Base-by-base conservation (phyloP, 805 yeast genomes). In the Ogataea paradorogensis region DNA sequence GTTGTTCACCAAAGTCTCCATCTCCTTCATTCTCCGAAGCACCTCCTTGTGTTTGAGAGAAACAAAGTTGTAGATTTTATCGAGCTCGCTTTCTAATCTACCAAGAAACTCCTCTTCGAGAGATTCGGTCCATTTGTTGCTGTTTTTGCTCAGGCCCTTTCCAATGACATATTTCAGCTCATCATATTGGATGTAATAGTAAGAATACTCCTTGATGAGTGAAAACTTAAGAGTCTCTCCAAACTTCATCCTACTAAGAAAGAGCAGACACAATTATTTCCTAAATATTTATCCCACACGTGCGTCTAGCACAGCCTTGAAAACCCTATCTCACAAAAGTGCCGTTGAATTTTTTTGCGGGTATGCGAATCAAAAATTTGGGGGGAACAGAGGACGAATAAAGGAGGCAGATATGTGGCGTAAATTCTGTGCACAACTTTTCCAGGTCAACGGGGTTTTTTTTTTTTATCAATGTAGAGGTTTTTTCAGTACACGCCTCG, bases 181-280 rank as follows among this genome's bases (percentile, higher is more conserved):
- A 66, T 91, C 97, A 58, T 91, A 91, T 37, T 88, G 76, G 52
- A 91, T 82, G 62, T 93, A 93, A 66, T 93, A 93, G 69, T 84
- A 88, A 51, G 83, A 78, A 66, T 90, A 90, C 63, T 88, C 93
- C 63, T 86, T 84, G 63, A 90, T 90, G 48, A 91, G 80, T 39
- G 96, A 85, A 51, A 85, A 82, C 61, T 87, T 81, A 53, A 91
- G 74, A 56, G 88, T 95, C 63, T 90, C 96, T 23, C 99, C 99
- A 57, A 93, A 93, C 74, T 90, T 91, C 97, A 93, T 93, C 13
- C 20, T 27, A 27, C 27, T 25, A 15, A 31, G 31, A 38, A 27
- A 15, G 25, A 27, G 37, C 37, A 34, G 37, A 27, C 37, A 34
- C 39, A 32, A 33, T 25, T 27, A 29, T 24, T 23, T n/a, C 20